Conservation (phyloP, 2,329 filamentous ascomycete genomes). For the Sphaerulina vaccinii region DNA sequence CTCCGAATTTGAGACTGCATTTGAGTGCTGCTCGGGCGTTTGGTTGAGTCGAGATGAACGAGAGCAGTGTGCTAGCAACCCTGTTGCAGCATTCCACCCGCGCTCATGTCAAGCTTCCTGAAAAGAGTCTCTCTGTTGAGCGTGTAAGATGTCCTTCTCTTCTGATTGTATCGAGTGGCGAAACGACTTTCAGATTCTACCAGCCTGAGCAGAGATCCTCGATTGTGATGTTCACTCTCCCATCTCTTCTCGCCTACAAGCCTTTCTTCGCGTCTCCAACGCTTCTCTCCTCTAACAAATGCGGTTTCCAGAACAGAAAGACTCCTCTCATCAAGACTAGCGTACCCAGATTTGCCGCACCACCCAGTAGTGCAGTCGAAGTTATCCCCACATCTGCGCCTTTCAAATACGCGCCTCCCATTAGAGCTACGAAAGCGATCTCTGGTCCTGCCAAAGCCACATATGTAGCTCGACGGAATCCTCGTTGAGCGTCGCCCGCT, state of each 20-base stretch:
- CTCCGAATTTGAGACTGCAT: no score
- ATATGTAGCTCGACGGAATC: slow-evolving; percentile 5
- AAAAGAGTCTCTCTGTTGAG: no score
- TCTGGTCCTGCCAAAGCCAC: slow-evolving; percentile 2
- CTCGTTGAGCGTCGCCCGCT: slow-evolving; percentile 9
- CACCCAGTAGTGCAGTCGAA: slow-evolving; percentile 4
- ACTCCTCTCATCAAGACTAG: slow-evolving; percentile 1
- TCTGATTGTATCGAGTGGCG: no score
- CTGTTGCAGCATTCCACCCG: no score
- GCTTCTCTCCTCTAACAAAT: slow-evolving; percentile 10
- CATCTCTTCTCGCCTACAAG: neutral
- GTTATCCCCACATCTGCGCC: slow-evolving; percentile 9
- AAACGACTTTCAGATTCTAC: no score
- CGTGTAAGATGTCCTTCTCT: no score
- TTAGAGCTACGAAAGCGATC: slow-evolving; percentile 1
- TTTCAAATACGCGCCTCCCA: slow-evolving; percentile 7
- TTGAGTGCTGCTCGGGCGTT: no score
- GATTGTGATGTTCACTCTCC: no score
- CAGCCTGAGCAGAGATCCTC: no score
- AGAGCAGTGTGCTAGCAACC: no score
- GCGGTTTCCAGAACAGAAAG: slow-evolving; percentile 9
- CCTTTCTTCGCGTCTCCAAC: neutral
- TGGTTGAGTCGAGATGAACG: no score
- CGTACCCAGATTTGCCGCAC: slow-evolving; percentile 2
- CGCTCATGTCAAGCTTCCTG: no score